Conservation (phyloP, 495 filamentous ascomycete species). For the Tuber indicum region DNA sequence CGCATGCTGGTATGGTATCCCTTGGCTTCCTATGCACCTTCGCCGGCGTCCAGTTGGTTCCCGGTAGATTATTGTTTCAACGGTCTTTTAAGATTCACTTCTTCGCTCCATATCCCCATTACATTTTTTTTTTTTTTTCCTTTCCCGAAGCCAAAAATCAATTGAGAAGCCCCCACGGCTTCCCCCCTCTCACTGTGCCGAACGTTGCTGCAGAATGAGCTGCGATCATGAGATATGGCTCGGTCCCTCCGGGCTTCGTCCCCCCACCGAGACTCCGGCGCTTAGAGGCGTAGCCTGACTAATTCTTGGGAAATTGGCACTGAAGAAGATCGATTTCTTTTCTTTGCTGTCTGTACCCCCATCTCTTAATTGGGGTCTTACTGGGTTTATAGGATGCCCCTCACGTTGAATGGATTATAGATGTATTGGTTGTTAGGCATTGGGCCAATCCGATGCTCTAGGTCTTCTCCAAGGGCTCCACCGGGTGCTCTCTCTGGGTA, state of each 20-base stretch:
- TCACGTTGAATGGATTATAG: neutral
- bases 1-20: neutral
- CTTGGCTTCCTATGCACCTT: neutral
- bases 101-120: neutral
- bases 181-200: no score
- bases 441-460: neutral
- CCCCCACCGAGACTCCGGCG: no score
- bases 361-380: neutral
- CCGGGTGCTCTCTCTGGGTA: neutral
- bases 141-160: no score
- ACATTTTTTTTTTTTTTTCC: no score
- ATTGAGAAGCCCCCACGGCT: no score
- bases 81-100: neutral
- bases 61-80: neutral
- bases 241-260: neutral
- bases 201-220: no score
- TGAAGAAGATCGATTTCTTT: neutral
- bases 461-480: neutral
- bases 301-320: neutral
- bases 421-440: neutral
- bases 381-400: neutral
- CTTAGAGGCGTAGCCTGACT: neutral
- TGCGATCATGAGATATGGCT: neutral
- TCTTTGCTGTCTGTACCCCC: accelerated
- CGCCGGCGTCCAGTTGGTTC: neutral